These are phyloP conservation scores for Achaetomium macrosporum DNA, from an alignment of 2,329 filamentous ascomycete species.

Conservation along the genomic window DNA sequence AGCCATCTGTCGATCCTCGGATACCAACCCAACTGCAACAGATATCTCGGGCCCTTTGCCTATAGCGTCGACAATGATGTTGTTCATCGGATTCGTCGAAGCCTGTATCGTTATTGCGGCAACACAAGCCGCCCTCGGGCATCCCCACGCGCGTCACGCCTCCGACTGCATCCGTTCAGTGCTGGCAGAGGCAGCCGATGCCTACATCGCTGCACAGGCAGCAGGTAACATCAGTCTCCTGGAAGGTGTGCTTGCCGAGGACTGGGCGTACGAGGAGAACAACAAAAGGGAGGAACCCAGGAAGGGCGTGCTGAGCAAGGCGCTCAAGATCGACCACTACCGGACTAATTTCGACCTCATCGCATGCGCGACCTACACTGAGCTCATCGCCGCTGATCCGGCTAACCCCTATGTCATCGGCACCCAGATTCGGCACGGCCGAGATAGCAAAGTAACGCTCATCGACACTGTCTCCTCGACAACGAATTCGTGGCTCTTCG, in stretches of 20 bases:
- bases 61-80: too few relatives aligned
- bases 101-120: too few relatives aligned
- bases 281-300: slow-evolving; percentile 22
- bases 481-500: slow-evolving; percentile 34
- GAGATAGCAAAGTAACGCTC: slow-evolving; percentile 19
- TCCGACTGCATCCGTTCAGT: slow-evolving; percentile 13
- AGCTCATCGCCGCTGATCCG: slow-evolving; percentile 32
- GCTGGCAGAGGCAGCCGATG: slow-evolving; percentile 21
- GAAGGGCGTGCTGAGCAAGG: slow-evolving; percentile 26
- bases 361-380: slow-evolving; percentile 36
- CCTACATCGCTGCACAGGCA: slow-evolving; percentile 21
- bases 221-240: slow-evolving; percentile 17
- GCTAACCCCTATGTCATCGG: slow-evolving; percentile 34
- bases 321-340: slow-evolving; percentile 30
- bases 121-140: background rate
- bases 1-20: too few relatives aligned
- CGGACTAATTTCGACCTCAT: slow-evolving; percentile 31
- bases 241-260: slow-evolving; percentile 7
- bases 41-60: too few relatives aligned
- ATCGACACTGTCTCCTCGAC: slow-evolving; percentile 34
- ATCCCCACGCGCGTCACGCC: background rate
- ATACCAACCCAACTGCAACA: too few relatives aligned
- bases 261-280: slow-evolving; percentile 30
- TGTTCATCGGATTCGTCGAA: too few relatives aligned
- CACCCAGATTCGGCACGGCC: slow-evolving; percentile 31